phyloP scores from a whole-genome alignment of 2,329 filamentous ascomycete species.

The Fusarium brevicatenulatum region DNA sequence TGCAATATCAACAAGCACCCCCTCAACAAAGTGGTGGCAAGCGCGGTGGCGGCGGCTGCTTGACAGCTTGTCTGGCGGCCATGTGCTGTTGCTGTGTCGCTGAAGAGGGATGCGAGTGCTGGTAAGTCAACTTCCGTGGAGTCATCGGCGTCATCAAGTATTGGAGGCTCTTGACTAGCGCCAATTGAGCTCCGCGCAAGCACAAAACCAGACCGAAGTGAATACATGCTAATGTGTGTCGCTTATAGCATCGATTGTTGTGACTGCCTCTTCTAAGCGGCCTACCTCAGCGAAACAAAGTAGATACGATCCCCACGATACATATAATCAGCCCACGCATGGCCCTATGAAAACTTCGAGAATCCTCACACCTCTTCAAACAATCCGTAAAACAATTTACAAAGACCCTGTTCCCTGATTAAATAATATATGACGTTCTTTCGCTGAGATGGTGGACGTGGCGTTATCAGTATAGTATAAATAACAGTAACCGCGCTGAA shows the following conservation, averaged over 20 bases:
- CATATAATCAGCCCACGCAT: background rate
- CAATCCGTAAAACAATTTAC: conserved; percentile 18
- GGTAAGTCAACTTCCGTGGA: conserved; percentile 46
- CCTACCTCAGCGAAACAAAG: background rate
- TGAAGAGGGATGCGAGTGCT: conserved; percentile 63
- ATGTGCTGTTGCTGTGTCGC: conserved; percentile 63
- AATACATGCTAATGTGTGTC: conserved; percentile 5
- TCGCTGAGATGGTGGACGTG: background rate
- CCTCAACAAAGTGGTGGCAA: conserved; percentile 49
- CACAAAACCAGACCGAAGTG: background rate
- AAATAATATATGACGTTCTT: conserved; percentile 7
- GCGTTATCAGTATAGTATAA: background rate
- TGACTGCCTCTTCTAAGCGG: conserved; percentile 52
- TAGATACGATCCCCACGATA: conserved; percentile 8
- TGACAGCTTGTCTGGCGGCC: conserved; percentile 59
- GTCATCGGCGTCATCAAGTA: conserved; percentile 8
- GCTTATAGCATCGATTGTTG: conserved; percentile 53
- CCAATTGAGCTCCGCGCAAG: conserved; percentile 2
- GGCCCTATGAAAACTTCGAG: background rate
- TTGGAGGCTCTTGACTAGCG: conserved; percentile 3
- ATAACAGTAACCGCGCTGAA: background rate
- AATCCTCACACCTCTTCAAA: background rate
- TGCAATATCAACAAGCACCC: conserved; percentile 56
- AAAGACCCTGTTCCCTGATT: conserved; percentile 8
- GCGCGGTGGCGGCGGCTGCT: conserved; percentile 54